phyloP scores from a whole-genome alignment of 176 grass and related monocot genomes.

The Chloris gayana region DNA sequence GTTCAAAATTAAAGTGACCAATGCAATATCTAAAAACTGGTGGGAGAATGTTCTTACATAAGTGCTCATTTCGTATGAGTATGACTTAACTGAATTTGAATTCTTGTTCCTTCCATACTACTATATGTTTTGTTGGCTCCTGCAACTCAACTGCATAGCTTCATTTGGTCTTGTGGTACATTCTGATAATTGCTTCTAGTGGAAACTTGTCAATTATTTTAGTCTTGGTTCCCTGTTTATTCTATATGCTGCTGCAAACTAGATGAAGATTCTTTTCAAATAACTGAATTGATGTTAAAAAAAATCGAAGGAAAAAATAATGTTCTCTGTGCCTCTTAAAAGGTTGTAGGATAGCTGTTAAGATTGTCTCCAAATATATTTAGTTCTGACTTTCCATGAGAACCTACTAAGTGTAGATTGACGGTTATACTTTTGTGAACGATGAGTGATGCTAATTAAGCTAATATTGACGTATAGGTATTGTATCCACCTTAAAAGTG shows the following conservation, averaged over 20 bases:
- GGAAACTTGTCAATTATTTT: background rate
- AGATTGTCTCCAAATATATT: constrained; percentile 1
- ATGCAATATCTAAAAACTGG: background rate
- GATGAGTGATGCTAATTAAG: background rate
- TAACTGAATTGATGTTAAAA: background rate
- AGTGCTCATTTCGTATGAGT: background rate
- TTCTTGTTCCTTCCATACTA: too few relatives aligned
- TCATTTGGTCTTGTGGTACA: background rate
- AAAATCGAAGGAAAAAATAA: background rate
- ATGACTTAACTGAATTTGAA: background rate
- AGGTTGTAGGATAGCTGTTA: background rate
- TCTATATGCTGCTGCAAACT: background rate
- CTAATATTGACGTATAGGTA: background rate
- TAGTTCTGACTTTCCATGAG: background rate
- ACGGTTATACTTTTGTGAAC: background rate
- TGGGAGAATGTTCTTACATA: background rate
- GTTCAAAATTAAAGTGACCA: background rate
- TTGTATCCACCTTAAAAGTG: background rate
- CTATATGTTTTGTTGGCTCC: background rate
- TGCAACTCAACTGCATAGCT: background rate
- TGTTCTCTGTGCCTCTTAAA: background rate
- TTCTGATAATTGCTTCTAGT: background rate
- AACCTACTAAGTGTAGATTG: background rate
- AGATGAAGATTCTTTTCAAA: background rate
- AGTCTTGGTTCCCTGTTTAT: background rate